These are phyloP conservation scores for Entomortierella parvispora DNA, from an alignment of 192 early-diverging fungal genomes.

Conservation along the genomic window DNA sequence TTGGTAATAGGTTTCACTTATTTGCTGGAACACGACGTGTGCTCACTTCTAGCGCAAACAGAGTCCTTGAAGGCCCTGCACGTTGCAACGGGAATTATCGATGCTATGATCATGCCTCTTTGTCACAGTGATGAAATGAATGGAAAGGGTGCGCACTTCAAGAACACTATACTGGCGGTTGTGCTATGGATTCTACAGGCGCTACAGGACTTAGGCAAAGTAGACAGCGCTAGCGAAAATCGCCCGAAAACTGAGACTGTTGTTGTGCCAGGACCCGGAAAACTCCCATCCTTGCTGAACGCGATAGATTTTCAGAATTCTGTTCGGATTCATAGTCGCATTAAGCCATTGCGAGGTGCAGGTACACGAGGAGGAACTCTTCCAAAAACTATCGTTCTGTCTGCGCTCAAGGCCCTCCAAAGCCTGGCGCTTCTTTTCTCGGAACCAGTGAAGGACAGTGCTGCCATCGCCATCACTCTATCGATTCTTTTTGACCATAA, in stretches of 20 bases:
- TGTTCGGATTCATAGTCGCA: conserved; percentile 7
- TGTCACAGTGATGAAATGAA: conserved; percentile 16
- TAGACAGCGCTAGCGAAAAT: neutral
- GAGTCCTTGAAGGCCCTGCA: conserved; percentile 46
- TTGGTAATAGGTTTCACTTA: conserved; percentile 27
- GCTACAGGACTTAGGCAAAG: conserved; percentile 16
- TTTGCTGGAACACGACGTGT: conserved; percentile 26
- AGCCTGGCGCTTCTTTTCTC: conserved; percentile 34
- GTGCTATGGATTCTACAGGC: conserved; percentile 46
- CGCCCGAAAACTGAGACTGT: neutral
- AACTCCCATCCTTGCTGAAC: conserved; percentile 24
- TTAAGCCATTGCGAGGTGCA: conserved; percentile 17
- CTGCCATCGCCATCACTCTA: conserved; percentile 24
- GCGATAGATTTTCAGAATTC: conserved; percentile 15
- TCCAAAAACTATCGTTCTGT: conserved; percentile 41
- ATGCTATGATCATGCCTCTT: conserved; percentile 36
- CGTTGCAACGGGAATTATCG: conserved; percentile 44
- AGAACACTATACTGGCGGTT: conserved; percentile 24
- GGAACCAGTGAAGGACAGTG: conserved; percentile 21
- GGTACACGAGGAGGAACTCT: conserved; percentile 25
- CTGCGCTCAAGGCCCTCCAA: conserved; percentile 43
- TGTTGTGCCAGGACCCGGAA: conserved; percentile 6
- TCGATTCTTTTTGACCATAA: conserved; percentile 33
- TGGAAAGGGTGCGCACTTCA: conserved; percentile 20
- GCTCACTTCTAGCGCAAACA: conserved; percentile 11